A percentile compares a stretch with the other conserved stretches of the same genome.
phyloP scores from a whole-genome alignment of 306 rosid genomes.

The Castanea crenata region DNA sequence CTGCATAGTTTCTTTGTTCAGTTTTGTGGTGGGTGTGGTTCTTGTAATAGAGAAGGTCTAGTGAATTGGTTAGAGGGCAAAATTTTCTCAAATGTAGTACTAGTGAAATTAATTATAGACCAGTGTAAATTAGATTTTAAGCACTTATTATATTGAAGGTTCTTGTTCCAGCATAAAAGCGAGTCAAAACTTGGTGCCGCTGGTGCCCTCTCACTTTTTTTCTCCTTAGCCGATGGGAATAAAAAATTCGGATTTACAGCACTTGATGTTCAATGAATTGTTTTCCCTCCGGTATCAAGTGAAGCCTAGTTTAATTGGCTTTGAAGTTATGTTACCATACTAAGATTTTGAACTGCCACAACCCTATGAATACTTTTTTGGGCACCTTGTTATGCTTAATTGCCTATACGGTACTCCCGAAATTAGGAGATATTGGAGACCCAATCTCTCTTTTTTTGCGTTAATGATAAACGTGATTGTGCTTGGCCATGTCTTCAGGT shows the following conservation, averaged over 20 bases:
- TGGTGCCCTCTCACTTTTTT: neutral
- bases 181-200: neutral
- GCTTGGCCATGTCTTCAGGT: no score
- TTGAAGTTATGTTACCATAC: neutral
- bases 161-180: neutral
- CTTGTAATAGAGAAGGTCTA: constrained; percentile 20
- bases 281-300: neutral
- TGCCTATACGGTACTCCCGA: neutral
- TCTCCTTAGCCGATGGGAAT: neutral
- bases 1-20: constrained; percentile 18
- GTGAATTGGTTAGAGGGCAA: constrained; percentile 30
- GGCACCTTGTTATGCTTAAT: neutral
- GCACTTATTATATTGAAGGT: neutral
- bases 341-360: neutral
- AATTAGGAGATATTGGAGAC: neutral
- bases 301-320: neutral
- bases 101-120: constrained; percentile 23
- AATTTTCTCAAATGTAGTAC: constrained; percentile 35
- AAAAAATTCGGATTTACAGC: neutral
- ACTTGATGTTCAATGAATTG: neutral
- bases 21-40: constrained; percentile 30
- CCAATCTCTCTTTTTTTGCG: neutral
- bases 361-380: neutral
- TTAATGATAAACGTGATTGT: no score
- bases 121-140: constrained; percentile 41